Evolutionary conservation across 352 stramenopile genomes (phyloP).

Genomic region (Globisporangium abappressorium): DNA sequence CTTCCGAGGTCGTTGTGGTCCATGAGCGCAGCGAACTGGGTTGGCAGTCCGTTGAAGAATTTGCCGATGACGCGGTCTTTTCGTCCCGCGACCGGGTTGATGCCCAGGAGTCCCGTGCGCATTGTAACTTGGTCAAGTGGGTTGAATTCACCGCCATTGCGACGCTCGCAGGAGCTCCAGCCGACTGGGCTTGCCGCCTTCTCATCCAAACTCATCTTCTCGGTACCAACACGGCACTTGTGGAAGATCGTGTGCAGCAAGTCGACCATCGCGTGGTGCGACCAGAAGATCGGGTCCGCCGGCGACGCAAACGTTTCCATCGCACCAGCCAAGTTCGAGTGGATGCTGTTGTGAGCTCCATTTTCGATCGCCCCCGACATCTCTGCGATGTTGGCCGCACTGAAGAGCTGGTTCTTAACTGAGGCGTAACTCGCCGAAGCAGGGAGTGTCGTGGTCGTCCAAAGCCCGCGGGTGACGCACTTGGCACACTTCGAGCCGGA

Average conservation of each 20-base stretch:
- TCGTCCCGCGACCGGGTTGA: too few relatives aligned
- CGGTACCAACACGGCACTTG: conserved; percentile 42
- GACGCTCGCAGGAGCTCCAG: conserved; percentile 18
- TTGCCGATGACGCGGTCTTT: conserved; percentile 30
- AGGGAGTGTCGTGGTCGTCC: too few relatives aligned
- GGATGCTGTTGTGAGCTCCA: conserved; percentile 52
- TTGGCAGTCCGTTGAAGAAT: conserved; percentile 55
- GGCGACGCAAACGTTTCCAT: conserved; percentile 53
- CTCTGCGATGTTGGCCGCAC: conserved; percentile 26
- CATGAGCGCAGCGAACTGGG: conserved; percentile 14
- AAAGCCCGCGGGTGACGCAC: too few relatives aligned
- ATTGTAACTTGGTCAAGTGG: too few relatives aligned
- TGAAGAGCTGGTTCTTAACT: conserved; percentile 59
- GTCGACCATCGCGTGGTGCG: conserved; percentile 49
- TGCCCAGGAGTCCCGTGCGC: too few relatives aligned
- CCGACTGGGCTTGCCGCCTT: conserved; percentile 24
- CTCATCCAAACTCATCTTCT: conserved; percentile 23
- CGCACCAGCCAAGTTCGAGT: conserved; percentile 33
- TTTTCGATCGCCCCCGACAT: conserved; percentile 27
- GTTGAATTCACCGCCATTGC: too few relatives aligned
- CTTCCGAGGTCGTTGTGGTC: conserved; percentile 15
- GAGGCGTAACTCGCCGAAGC: conserved; percentile 33
- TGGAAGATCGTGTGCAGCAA: conserved; percentile 52
- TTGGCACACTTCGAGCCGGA: too few relatives aligned
- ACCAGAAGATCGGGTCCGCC: conserved; percentile 58